Base-by-base conservation (phyloP, 306 rosid species). In the Rosa rugosa region DNA sequence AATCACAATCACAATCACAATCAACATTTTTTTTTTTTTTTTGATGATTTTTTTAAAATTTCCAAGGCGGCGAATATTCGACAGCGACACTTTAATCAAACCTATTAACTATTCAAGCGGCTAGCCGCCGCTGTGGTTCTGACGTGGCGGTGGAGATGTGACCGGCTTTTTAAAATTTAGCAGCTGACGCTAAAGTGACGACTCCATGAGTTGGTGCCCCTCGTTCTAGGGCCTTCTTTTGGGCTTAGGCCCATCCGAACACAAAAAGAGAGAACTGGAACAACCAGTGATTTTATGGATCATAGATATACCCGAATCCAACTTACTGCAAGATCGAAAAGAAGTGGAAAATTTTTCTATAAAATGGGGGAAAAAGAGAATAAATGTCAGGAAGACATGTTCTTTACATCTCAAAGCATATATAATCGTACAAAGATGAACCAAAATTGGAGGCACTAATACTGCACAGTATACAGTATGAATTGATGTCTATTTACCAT, bases 401-500 rank as follows among this genome's bases (percentile, higher is more conserved):
- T 16, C 25, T 42, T 72, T 50, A 50, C 76, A 31, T 38, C 27
- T 72, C 25, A 34, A 31, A 31, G 5, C 60, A 71, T 53, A 18
- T 23, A 16, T 40, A 2, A 22, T 53, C 49, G 57, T 7, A 41
- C 69, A 56, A 42, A 23, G 45, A 23, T n/a, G 56, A 14, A 75
- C 16, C 78, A 59, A 59, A 75, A 59, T 23, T 25, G 56, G 69
- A 16, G 49, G 44, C 27, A 40, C 65, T 53, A 31, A 53, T 38
- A 12, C 25, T 23, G 47, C 7, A 45, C 36, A 56, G 56, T 65
- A 42, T 65, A 31, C 20, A 34, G 47, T 63, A 18, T 31, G 36
- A 31, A 31, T 31, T 31, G 36, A 31, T 42, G 83, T 46, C 88
- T 89, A 95, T 84, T 90, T 91, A 54, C 94, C 86, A 76, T 83